These are phyloP conservation scores for Pyropia yezoensis DNA, from an alignment of 23 red algal genomes.

Conservation along the genomic window DNA sequence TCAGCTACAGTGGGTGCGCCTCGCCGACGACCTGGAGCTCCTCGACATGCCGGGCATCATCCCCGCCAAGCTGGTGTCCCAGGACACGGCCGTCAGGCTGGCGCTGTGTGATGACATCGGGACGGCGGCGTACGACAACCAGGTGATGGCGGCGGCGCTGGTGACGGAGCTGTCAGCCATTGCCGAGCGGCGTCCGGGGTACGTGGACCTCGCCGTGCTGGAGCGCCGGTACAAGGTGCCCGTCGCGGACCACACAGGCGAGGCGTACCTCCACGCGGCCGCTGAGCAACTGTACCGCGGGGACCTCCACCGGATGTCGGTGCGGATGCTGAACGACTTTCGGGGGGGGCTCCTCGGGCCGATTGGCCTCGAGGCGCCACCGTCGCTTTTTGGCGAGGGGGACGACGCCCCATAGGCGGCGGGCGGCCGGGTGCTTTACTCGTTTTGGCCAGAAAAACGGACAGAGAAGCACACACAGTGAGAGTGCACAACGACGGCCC, in stretches of 20 bases:
- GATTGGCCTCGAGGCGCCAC: conserved; percentile 54
- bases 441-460: too few relatives aligned
- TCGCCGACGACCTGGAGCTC: conserved; percentile 74
- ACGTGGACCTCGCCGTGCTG: conserved; percentile 29
- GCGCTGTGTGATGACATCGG: conserved; percentile 98
- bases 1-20: conserved; percentile 78
- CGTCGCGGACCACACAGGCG: conserved; percentile 18
- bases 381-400: conserved; percentile 11
- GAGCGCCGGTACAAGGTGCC: conserved; percentile 36
- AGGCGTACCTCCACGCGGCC: conserved; percentile 40
- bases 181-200: conserved; percentile 12
- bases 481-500: too few relatives aligned
- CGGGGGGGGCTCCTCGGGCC: conserved; percentile 57
- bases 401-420: too few relatives aligned
- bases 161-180: conserved; percentile 48
- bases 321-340: conserved; percentile 73
- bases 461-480: too few relatives aligned
- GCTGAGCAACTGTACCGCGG: conserved; percentile 28
- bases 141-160: conserved; percentile 59
- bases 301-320: conserved; percentile 45
- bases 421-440: too few relatives aligned
- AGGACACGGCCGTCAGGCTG: conserved; percentile 55
- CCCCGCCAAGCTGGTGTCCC: conserved; percentile 71
- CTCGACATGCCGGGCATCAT: conserved; percentile 97
- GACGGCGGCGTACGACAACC: conserved; percentile 78